A percentile compares a stretch with the other conserved stretches of the same genome.
Conservation (phyloP, 257 asterid species). For the Solanum chilense region DNA sequence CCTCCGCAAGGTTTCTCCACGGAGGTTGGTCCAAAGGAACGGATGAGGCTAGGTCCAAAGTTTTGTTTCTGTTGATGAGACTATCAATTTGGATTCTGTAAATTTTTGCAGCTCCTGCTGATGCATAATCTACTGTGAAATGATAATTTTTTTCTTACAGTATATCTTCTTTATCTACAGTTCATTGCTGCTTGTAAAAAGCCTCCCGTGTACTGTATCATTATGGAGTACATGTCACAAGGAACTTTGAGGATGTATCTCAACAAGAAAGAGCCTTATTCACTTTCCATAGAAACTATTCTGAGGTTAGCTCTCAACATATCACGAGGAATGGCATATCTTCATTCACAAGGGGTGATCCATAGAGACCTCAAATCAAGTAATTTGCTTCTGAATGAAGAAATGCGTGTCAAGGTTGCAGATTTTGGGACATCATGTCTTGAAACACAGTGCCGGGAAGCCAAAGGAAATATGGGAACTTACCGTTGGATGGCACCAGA, state of each 20-base stretch:
- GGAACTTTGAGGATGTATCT: constrained; percentile 76
- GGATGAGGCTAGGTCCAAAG: neutral
- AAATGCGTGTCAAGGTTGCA: constrained; percentile 77
- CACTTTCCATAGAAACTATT: constrained; percentile 48
- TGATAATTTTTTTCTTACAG: neutral
- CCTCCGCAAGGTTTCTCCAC: neutral
- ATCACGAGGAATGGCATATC: constrained; percentile 74
- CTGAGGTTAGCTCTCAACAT: constrained; percentile 69
- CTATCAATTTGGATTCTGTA: neutral
- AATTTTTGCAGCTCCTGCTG: neutral
- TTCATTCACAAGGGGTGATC: constrained; percentile 79
- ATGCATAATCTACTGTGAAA: neutral
- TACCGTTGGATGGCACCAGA: constrained; percentile 99
- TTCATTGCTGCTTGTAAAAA: constrained; percentile 67
- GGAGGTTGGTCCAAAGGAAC: neutral
- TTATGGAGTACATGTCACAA: constrained; percentile 78
- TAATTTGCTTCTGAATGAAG: constrained; percentile 64
- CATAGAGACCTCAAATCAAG: constrained; percentile 91
- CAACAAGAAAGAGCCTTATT: constrained; percentile 69
- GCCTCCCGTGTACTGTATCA: constrained; percentile 68
- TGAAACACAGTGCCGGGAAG: constrained; percentile 49
- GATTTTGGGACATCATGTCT: constrained; percentile 83
- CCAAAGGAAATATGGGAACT: constrained; percentile 65
- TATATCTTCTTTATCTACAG: constrained; percentile 14
- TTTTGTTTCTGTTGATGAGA: neutral